Conservation (phyloP, 2,329 filamentous ascomycete genomes). For the Colletotrichum cuscutae region DNA sequence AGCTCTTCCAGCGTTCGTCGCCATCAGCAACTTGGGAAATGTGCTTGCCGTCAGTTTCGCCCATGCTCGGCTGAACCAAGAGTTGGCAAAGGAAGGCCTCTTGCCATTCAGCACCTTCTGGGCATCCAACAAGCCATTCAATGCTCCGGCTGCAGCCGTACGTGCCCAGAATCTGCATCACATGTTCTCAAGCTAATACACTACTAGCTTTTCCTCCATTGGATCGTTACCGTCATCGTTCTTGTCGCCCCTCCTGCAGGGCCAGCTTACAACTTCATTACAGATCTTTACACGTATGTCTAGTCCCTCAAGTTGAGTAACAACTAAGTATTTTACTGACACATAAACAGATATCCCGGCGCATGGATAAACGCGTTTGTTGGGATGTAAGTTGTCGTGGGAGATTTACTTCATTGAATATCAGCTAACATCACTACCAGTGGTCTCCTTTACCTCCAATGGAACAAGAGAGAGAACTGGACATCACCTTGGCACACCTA, state of each 20-base stretch:
- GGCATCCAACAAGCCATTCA: slow-evolving; percentile 76
- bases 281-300: slow-evolving; percentile 56
- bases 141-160: slow-evolving; percentile 68
- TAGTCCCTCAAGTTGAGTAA: too few relatives aligned
- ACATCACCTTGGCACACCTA: slow-evolving; percentile 62
- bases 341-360: slow-evolving; percentile 51
- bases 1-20: slow-evolving; percentile 66
- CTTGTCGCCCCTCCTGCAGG: slow-evolving; percentile 74
- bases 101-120: slow-evolving; percentile 74
- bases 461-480: slow-evolving; percentile 62
- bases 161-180: slow-evolving; percentile 31
- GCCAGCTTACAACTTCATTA: slow-evolving; percentile 75
- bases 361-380: slow-evolving; percentile 66
- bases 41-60: slow-evolving; percentile 70
- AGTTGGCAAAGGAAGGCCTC: slow-evolving; percentile 76
- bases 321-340: not conserved
- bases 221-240: slow-evolving; percentile 72
- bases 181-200: not conserved
- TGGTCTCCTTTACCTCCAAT: slow-evolving; percentile 63
- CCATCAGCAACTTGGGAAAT: slow-evolving; percentile 70
- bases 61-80: slow-evolving; percentile 69
- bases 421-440: slow-evolving; percentile 37
- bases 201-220: slow-evolving; percentile 68
- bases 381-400: slow-evolving; percentile 34
- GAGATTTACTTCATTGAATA: not conserved